phyloP scores from a whole-genome alignment of 192 early-diverging fungal genomes.

The Coemansia sp. region DNA sequence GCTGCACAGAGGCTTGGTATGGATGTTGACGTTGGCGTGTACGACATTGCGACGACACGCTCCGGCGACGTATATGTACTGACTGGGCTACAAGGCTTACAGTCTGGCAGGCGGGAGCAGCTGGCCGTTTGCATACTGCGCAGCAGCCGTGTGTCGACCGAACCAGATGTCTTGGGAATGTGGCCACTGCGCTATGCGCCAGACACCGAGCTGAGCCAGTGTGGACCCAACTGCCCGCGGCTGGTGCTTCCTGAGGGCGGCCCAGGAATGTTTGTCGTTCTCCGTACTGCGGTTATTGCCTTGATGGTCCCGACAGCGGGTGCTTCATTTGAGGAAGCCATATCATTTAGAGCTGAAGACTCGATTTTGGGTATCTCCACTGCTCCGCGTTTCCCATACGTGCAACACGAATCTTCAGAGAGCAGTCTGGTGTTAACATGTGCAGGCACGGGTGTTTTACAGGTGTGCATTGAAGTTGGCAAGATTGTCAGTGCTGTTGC shows the following conservation, averaged over 20 bases:
- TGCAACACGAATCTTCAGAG: slow-evolving; percentile 12
- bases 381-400: slow-evolving; percentile 6
- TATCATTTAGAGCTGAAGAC: slow-evolving; percentile 29
- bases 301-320: slow-evolving; percentile 10
- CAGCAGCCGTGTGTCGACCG: slow-evolving; percentile 14
- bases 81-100: slow-evolving; percentile 1
- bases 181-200: slow-evolving; percentile 15
- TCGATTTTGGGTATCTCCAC: slow-evolving; percentile 20
- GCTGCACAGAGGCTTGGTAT: slow-evolving; percentile 10
- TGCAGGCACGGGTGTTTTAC: slow-evolving; percentile 33
- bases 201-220: slow-evolving; percentile 5
- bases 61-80: slow-evolving; percentile 33
- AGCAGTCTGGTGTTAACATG: slow-evolving; percentile 29
- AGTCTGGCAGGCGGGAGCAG: background rate
- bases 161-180: slow-evolving; percentile 24
- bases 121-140: slow-evolving; percentile 23
- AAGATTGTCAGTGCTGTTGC: background rate
- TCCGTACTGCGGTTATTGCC: slow-evolving; percentile 12
- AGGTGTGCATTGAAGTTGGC: slow-evolving; percentile 21
- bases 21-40: slow-evolving; percentile 10
- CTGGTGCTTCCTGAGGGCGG: slow-evolving; percentile 36
- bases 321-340: slow-evolving; percentile 24
- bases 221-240: slow-evolving; percentile 8
- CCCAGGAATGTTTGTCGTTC: slow-evolving; percentile 25
- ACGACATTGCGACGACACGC: slow-evolving; percentile 30